These are phyloP conservation scores for Eremochloa ophiuroides DNA, from an alignment of 176 grass and related monocot species.

Conservation along the genomic window DNA sequence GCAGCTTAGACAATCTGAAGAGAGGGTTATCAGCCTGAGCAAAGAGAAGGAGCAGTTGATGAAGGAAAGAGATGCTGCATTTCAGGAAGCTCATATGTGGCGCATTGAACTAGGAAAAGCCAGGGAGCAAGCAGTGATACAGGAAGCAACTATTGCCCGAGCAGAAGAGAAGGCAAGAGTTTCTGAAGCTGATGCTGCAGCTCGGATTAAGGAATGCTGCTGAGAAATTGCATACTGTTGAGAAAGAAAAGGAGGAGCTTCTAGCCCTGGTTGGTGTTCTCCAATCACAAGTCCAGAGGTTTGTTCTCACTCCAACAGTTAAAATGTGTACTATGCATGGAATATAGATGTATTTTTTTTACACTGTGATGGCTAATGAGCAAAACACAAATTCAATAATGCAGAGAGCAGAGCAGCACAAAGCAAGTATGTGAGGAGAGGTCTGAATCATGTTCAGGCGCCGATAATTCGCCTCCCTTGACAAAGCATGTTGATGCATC, in stretches of 20 bases:
- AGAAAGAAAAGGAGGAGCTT: constrained; percentile 82
- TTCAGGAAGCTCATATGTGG: constrained; percentile 88
- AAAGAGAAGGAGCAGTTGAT: constrained; percentile 76
- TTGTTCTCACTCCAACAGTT: neutral
- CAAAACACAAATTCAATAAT: constrained; percentile 5
- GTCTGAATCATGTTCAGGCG: constrained; percentile 57
- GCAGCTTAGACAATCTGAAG: constrained; percentile 75
- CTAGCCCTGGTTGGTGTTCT: constrained; percentile 58
- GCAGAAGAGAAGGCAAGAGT: constrained; percentile 80
- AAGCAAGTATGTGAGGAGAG: constrained; percentile 65
- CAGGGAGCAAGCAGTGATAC: constrained; percentile 79
- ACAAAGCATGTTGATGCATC: constrained; percentile 83
- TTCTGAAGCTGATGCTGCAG: constrained; percentile 60
- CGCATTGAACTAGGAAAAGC: constrained; percentile 94
- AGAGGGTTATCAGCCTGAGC: constrained; percentile 63
- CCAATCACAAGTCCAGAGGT: constrained; percentile 93
- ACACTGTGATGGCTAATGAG: neutral
- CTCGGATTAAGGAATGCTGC: constrained; percentile 59
- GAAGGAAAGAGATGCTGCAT: constrained; percentile 78
- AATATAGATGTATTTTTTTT: neutral
- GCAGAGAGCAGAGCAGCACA: constrained; percentile 66
- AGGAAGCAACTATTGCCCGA: constrained; percentile 78
- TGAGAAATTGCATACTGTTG: constrained; percentile 49
- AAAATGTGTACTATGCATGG: neutral
- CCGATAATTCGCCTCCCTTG: constrained; percentile 56